Percentiles rank a stretch among this genome's conserved stretches.
phyloP scores from a whole-genome alignment of 1,284 basidiomycete genomes.

The Retiboletus flavoniger region DNA sequence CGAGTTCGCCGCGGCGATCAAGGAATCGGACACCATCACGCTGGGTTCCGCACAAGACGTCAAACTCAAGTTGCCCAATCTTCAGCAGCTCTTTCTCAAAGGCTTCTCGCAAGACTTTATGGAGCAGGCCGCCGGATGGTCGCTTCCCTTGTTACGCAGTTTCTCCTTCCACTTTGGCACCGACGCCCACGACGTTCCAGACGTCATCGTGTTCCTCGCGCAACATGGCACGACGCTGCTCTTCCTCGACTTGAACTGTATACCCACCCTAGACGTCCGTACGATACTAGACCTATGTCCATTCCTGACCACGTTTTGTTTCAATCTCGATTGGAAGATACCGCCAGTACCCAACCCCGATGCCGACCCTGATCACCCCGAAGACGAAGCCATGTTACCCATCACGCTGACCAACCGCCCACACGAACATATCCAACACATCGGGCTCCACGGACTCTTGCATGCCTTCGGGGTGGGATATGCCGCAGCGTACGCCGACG shows the following conservation, averaged over 20 bases:
- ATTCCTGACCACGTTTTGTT: conserved; percentile 56
- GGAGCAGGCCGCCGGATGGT: conserved; percentile 66
- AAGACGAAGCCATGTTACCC: conserved; percentile 32
- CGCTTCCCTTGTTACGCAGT: conserved; percentile 53
- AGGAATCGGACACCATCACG: conserved; percentile 34
- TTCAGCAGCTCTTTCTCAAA: conserved; percentile 59
- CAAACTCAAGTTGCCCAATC: conserved; percentile 50
- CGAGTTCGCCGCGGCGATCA: conserved; percentile 41
- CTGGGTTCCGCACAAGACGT: conserved; percentile 60
- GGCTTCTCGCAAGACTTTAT: conserved; percentile 62
- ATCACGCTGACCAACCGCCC: conserved; percentile 47
- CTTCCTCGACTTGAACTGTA: conserved; percentile 62
- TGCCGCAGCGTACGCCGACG: conserved; percentile 39
- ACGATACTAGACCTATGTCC: conserved; percentile 63
- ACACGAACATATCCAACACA: conserved; percentile 54
- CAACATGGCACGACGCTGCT: conserved; percentile 55
- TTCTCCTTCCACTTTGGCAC: conserved; percentile 54
- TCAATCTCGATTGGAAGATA: conserved; percentile 70
- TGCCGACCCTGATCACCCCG: conserved; percentile 24
- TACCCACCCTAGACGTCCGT: conserved; percentile 52
- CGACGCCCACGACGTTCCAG: conserved; percentile 52
- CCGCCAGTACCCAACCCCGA: conserved; percentile 33
- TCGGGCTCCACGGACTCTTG: conserved; percentile 67
- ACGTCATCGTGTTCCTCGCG: conserved; percentile 55
- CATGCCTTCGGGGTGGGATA: conserved; percentile 68